phyloP scores from a whole-genome alignment of 1,139 yeast species.

The Magnusiomyces tetraspermus region DNA sequence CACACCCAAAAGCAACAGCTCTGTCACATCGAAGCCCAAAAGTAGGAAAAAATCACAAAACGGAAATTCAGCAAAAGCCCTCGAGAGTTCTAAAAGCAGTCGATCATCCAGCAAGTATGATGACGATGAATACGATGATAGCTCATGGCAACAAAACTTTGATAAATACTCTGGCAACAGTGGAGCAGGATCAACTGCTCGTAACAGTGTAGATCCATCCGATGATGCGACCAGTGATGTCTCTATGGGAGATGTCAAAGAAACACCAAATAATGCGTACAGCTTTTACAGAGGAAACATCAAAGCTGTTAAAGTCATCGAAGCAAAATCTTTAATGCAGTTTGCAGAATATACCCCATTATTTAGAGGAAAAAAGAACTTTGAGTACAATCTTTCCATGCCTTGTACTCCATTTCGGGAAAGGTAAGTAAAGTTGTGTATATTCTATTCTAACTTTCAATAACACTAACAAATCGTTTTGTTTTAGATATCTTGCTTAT shows the following conservation, averaged over 20 bases:
- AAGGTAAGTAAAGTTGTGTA: constrained; percentile 6
- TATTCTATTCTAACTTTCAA: not conserved
- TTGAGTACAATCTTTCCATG: constrained; percentile 12
- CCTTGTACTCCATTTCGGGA: constrained; percentile 11
- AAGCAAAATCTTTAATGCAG: constrained; percentile 9
- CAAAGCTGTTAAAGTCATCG: constrained; percentile 4
- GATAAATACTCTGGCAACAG: not conserved
- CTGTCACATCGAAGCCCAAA: not conserved
- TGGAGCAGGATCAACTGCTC: not conserved
- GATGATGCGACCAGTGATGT: not conserved
- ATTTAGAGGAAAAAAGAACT: constrained; percentile 8
- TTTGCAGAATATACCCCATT: constrained; percentile 11
- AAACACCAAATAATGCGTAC: not conserved
- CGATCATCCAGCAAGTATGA: constrained; percentile 8
- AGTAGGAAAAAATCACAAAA: not conserved
- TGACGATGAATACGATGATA: constrained; percentile 7
- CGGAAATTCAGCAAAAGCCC: constrained; percentile 7
- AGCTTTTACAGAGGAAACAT: constrained; percentile 5
- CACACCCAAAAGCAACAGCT: not conserved
- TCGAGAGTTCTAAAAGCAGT: constrained; percentile 10
- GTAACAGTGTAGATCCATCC: not conserved
- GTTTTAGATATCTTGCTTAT: constrained; percentile 8
- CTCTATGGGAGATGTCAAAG: not conserved
- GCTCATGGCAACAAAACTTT: constrained; percentile 10
- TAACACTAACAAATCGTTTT: not conserved